Percentiles rank a stretch among this genome's conserved stretches.
Evolutionary conservation across 2,329 filamentous ascomycete genomes (phyloP).

Genomic region (Taxawa tesnikishii): DNA sequence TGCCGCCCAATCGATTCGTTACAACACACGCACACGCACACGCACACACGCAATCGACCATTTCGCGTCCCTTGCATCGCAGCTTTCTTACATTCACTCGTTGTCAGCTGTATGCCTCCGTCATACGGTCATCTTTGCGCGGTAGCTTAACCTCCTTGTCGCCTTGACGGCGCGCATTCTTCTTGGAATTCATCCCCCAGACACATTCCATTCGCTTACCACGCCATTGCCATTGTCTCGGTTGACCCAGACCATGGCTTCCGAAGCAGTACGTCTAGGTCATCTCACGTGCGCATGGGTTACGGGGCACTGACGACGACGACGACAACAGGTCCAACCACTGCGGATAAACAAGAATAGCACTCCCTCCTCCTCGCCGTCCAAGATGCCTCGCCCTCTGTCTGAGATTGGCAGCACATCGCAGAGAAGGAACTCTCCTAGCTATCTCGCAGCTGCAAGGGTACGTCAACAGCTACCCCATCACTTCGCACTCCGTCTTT

Average conservation of each 20-base stretch:
- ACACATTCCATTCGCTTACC: too few relatives aligned
- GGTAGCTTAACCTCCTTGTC: not conserved
- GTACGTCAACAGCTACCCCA: slow-evolving; percentile 42
- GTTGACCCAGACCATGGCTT: slow-evolving; percentile 28
- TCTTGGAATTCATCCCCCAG: slow-evolving; percentile 11
- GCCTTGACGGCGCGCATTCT: slow-evolving; percentile 17
- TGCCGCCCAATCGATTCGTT: too few relatives aligned
- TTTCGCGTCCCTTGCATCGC: too few relatives aligned
- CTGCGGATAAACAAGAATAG: slow-evolving; percentile 65
- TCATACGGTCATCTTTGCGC: not conserved
- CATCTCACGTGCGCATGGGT: too few relatives aligned
- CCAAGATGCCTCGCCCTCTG: slow-evolving; percentile 64
- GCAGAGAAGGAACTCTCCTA: slow-evolving; percentile 81
- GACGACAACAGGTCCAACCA: slow-evolving; percentile 55
- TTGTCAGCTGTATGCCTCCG: not conserved
- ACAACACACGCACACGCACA: too few relatives aligned
- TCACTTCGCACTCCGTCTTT: too few relatives aligned
- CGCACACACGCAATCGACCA: too few relatives aligned
- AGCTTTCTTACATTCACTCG: not conserved
- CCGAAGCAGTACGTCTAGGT: slow-evolving; percentile 27
- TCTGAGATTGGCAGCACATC: slow-evolving; percentile 82
- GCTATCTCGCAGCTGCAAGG: slow-evolving; percentile 66
- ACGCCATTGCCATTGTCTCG: not conserved
- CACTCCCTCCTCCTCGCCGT: slow-evolving; percentile 45
- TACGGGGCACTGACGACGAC: too few relatives aligned